Percentiles rank a stretch among this genome's conserved stretches.
Evolutionary conservation across 169 alveolate species (phyloP).

Genomic region (Plasmodium fragile): DNA sequence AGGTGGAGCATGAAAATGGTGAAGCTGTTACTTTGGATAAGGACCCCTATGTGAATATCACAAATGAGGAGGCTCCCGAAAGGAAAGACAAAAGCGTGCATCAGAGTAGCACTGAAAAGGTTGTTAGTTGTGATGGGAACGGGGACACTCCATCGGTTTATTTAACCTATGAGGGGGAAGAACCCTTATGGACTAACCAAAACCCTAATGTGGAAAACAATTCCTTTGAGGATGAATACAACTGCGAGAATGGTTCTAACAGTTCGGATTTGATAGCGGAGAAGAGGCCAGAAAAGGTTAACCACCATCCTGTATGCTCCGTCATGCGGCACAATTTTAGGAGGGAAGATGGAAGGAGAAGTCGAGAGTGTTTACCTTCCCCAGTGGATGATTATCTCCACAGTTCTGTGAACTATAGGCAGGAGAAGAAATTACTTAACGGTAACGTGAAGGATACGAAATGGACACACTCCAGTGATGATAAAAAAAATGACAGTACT

Average conservation of each 20-base stretch:
- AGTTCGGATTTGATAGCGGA: not conserved
- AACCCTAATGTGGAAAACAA: not conserved
- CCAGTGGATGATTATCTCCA: not conserved
- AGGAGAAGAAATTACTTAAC: not conserved
- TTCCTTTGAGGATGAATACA: not conserved
- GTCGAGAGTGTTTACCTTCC: not conserved
- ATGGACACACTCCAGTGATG: not conserved
- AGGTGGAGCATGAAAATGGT: not conserved
- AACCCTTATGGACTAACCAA: conserved; percentile 33
- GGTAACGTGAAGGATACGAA: not conserved
- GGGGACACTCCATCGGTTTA: not conserved
- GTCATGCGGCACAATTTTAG: not conserved
- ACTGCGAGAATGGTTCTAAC: not conserved
- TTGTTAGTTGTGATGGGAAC: not conserved
- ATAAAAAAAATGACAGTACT: not conserved
- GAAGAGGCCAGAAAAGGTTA: not conserved
- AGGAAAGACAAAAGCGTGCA: not conserved
- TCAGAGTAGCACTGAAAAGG: not conserved
- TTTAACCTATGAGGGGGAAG: conserved; percentile 11
- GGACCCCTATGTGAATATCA: not conserved
- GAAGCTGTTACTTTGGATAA: not conserved
- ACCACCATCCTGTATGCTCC: not conserved
- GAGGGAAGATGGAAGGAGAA: not conserved
- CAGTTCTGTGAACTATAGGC: not conserved
- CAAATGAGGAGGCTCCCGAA: not conserved